phyloP scores from a whole-genome alignment of 768 basidiomycete genomes.

The Sistotremastrum suecicum region DNA sequence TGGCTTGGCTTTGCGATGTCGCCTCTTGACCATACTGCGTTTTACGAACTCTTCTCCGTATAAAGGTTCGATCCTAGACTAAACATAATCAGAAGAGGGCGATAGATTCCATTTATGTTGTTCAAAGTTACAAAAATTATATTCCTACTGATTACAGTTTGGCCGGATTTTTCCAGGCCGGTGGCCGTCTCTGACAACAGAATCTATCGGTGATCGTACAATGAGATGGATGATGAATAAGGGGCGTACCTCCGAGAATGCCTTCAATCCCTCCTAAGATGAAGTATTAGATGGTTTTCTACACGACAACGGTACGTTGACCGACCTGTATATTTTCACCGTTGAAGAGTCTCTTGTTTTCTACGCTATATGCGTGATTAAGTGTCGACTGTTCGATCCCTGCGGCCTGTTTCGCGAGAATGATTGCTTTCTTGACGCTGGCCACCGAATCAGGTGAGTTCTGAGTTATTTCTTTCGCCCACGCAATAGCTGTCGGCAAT shows the following conservation, averaged over 20 bases:
- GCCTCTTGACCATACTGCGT: too few species aligned
- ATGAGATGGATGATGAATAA: conserved; percentile 3
- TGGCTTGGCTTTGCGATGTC: too few species aligned
- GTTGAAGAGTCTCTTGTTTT: conserved; percentile 38
- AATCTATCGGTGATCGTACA: background rate
- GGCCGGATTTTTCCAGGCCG: conserved; percentile 42
- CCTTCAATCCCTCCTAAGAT: conserved; percentile 51
- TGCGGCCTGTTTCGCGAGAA: conserved; percentile 36
- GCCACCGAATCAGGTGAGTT: conserved; percentile 76
- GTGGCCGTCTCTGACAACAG: conserved; percentile 27
- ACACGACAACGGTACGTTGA: conserved; percentile 1
- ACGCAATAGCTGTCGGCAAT: conserved; percentile 42
- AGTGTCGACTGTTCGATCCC: conserved; percentile 36
- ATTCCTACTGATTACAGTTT: conserved; percentile 25
- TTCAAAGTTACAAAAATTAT: too few species aligned
- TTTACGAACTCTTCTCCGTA: too few species aligned
- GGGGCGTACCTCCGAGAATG: conserved; percentile 46
- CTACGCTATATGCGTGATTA: conserved; percentile 29
- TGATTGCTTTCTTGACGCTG: conserved; percentile 55
- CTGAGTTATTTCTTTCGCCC: conserved; percentile 41
- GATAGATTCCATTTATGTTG: too few species aligned
- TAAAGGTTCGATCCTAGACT: too few species aligned
- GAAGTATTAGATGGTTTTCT: background rate
- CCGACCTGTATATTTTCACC: conserved; percentile 60
- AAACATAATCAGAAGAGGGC: too few species aligned